phyloP scores from a whole-genome alignment of 352 stramenopile species.

The Phytophthora palmivora region DNA sequence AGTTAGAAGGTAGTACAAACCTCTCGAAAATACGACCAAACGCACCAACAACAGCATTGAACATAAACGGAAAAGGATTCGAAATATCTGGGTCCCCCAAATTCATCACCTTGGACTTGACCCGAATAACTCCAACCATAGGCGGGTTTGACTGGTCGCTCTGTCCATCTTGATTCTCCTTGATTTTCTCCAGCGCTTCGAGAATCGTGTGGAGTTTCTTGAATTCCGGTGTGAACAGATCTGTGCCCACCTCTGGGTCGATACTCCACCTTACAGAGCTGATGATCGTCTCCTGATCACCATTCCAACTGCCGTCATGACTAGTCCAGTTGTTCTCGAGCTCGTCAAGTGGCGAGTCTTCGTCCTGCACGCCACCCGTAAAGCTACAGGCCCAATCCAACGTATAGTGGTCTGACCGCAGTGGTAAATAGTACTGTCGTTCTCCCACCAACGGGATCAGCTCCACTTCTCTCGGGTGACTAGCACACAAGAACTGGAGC shows the following conservation, averaged over 20 bases:
- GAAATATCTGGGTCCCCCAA: conserved; percentile 44
- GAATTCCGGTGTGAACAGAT: conserved; percentile 34
- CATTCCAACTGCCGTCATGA: conserved; percentile 5
- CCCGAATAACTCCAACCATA: conserved; percentile 59
- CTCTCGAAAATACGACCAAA: not conserved
- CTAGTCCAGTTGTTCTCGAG: conserved; percentile 27
- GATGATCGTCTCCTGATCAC: not conserved
- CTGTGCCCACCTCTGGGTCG: conserved; percentile 24
- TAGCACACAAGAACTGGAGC: conserved; percentile 48
- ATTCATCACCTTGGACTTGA: conserved; percentile 67
- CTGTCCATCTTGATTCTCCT: conserved; percentile 8
- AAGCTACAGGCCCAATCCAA: conserved; percentile 54
- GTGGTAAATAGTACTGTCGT: conserved; percentile 64
- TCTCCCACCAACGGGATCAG: conserved; percentile 54
- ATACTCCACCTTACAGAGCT: conserved; percentile 30
- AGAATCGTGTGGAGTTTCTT: conserved; percentile 33
- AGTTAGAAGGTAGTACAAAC: not conserved
- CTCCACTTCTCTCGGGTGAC: conserved; percentile 48
- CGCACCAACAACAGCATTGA: conserved; percentile 67
- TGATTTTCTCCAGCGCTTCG: conserved; percentile 30
- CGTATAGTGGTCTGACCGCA: conserved; percentile 59
- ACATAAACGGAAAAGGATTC: conserved; percentile 73
- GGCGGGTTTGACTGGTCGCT: conserved; percentile 25
- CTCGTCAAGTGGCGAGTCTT: conserved; percentile 42
- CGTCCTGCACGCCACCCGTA: conserved; percentile 23